Conservation (phyloP, 139 green algal genomes). For the Zygnema cylindricum region DNA sequence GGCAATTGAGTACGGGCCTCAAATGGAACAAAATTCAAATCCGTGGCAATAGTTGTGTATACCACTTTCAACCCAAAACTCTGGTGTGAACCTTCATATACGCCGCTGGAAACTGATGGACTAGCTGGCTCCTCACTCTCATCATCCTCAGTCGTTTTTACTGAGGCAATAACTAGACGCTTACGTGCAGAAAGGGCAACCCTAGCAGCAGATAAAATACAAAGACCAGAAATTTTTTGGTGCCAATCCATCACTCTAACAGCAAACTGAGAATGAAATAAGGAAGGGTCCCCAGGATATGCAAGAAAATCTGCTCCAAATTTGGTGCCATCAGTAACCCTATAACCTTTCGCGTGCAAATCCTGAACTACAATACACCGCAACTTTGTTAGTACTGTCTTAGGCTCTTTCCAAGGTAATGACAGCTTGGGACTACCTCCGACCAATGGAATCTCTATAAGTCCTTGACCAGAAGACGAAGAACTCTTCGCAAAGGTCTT, state of each 20-base stretch:
- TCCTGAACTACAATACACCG: constrained; percentile 49
- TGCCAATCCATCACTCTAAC: constrained; percentile 36
- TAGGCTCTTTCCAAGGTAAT: not conserved
- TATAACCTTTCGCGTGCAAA: constrained; percentile 45
- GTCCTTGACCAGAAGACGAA: not conserved
- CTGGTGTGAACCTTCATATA: no score
- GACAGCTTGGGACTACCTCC: not conserved
- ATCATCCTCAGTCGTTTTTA: no score
- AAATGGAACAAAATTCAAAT: no score
- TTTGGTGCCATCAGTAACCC: constrained; percentile 56
- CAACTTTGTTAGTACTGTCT: not conserved
- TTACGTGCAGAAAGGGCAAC: not conserved
- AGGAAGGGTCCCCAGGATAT: constrained; percentile 57
- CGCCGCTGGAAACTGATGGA: no score
- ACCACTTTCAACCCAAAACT: no score
- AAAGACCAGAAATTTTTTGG: not conserved
- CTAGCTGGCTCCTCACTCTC: no score
- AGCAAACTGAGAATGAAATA: constrained; percentile 50
- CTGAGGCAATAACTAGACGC: not conserved
- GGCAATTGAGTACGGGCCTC: no score
- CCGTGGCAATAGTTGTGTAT: no score
- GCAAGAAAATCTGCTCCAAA: constrained; percentile 61
- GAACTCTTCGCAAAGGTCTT: no score
- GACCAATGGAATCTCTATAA: not conserved
- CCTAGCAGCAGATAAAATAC: not conserved